Evolutionary conservation across 768 basidiomycete genomes (phyloP).

Genomic region (Collybia nuda): DNA sequence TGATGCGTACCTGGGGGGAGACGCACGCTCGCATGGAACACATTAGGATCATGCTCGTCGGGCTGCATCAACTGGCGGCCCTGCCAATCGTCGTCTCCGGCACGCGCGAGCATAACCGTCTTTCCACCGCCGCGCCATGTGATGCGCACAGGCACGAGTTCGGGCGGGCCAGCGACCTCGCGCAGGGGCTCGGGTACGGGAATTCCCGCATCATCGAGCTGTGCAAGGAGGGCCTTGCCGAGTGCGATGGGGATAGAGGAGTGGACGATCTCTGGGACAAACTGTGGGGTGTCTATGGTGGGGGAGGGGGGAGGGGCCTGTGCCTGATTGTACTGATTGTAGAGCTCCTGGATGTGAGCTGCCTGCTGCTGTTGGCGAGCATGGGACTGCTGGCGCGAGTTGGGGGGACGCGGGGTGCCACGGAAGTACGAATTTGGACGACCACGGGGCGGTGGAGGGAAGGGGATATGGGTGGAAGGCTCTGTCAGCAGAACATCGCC

Average conservation of each 20-base stretch:
- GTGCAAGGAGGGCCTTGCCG: slow-evolving; percentile 26
- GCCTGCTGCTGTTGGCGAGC: slow-evolving; percentile 21
- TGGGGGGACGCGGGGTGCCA: slow-evolving; percentile 3
- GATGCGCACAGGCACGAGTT: slow-evolving; percentile 49
- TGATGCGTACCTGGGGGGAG: slow-evolving; percentile 91
- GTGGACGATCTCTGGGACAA: slow-evolving; percentile 57
- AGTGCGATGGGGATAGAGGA: slow-evolving; percentile 64
- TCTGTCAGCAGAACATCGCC: slow-evolving; percentile 23
- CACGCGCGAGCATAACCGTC: slow-evolving; percentile 65
- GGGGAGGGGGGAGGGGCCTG: slow-evolving; percentile 1
- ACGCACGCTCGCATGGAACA: slow-evolving; percentile 36
- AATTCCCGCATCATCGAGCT: slow-evolving; percentile 14
- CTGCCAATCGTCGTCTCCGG: slow-evolving; percentile 77
- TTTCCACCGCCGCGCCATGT: slow-evolving; percentile 67
- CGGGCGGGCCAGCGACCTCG: slow-evolving; percentile 16
- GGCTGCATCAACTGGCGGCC: slow-evolving; percentile 63
- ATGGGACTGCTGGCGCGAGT: slow-evolving; percentile 27
- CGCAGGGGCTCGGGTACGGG: slow-evolving; percentile 1
- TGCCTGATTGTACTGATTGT: slow-evolving; percentile 26
- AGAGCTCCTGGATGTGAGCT: slow-evolving; percentile 44
- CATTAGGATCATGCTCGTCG: slow-evolving; percentile 46
- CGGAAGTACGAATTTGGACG: slow-evolving; percentile 41
- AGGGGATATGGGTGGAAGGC: slow-evolving; percentile 23
- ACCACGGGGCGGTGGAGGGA: slow-evolving; percentile 15
- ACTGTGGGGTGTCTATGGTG: slow-evolving; percentile 26